Evolutionary conservation across 495 filamentous ascomycete genomes (phyloP), one percentile per base, ranked within the genome.

Genomic region (Immersiella caudata): DNA sequence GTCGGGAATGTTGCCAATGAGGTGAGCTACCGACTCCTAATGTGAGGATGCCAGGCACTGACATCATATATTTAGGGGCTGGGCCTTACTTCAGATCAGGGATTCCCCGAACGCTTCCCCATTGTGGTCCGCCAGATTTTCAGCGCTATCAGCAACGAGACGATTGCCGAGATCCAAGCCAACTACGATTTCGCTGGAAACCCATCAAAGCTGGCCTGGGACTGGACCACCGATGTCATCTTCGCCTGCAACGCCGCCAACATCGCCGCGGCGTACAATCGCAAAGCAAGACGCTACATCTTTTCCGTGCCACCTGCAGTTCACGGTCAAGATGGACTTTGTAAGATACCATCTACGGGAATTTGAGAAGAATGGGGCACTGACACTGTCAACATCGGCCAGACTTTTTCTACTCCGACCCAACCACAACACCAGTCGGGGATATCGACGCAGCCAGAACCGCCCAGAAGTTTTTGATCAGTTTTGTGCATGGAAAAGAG

Each of bases 181-280:
- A 1, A 20, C 16, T 67, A 62, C 27, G 25, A 61, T 11, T 21
- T 14, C 27, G 11, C 49, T 2, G 59, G 50, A 5, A 1, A 40
- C 50, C 40, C 25, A n/a, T 12, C n/a, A 2, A 24, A 62, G 36
- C 6, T 67, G 59, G 65, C 65, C 5, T 67, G 65, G 65, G 65
- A 67, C 22, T 67, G 65, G 65, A 67, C 65, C 1, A 67, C 65
- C 1, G 65, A 67, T 27, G 59, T 33, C 8, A 49, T 67, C 6
- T 67, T 67, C 16, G 65, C 65, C 20, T 62, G 65, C 27, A 67
- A 67, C 12, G 49, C 21, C n/a, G 20, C 6, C 18, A 62, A 62
- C 22, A 8, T 67, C 0, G 65, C 59, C 0, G 33, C 14, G 7
- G 60, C 50, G 18, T 33, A 22, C 12, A 46, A 0, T 8, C 20